Conservation (phyloP, 768 basidiomycete genomes). For the Tulasnella sp. region DNA sequence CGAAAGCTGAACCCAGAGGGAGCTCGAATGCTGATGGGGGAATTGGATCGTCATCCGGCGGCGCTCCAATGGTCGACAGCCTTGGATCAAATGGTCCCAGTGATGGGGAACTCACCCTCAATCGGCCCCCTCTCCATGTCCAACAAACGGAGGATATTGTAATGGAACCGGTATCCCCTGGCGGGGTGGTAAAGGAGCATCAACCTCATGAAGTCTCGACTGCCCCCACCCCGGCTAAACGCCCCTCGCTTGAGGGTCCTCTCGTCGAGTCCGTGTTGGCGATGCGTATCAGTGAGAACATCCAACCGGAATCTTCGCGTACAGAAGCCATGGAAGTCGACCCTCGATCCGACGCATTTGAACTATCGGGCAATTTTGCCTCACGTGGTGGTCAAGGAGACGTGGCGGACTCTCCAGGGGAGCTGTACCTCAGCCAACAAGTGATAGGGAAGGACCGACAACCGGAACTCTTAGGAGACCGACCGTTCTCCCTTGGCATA, state of each 20-base stretch:
- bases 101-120: not conserved
- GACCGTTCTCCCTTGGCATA: not conserved
- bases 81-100: not conserved
- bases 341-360: not conserved
- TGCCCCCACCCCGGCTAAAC: not conserved
- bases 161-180: not conserved
- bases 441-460: not conserved
- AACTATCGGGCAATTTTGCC: not conserved
- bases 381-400: not conserved
- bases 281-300: not conserved
- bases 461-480: not conserved
- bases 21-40: not conserved
- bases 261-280: not conserved
- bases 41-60: not conserved
- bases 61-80: not conserved
- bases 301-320: not conserved
- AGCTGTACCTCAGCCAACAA: too few relatives aligned
- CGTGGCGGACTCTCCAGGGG: too few relatives aligned
- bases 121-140: not conserved
- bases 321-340: not conserved
- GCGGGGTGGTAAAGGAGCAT: not conserved
- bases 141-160: not conserved
- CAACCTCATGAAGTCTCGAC: not conserved
- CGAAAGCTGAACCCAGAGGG: not conserved
- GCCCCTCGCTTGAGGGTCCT: not conserved